These are phyloP conservation scores for Aureobasidium sp. DNA, from an alignment of 2,329 filamentous ascomycete species.

Conservation along the genomic window DNA sequence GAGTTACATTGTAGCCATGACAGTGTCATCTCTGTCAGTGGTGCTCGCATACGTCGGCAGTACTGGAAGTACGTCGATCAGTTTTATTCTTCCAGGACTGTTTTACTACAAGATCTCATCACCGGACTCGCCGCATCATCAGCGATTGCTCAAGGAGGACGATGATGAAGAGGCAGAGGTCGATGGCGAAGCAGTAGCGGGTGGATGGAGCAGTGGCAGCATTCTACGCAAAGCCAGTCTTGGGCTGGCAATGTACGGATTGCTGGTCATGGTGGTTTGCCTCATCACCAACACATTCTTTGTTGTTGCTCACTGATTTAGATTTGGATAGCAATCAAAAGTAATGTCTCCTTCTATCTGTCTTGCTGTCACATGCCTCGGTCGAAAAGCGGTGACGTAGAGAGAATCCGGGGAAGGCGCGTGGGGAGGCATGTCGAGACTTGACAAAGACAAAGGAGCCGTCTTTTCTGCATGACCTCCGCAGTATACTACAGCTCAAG, in stretches of 20 bases:
- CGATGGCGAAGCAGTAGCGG: constrained; percentile 26
- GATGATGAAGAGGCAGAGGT: constrained; percentile 65
- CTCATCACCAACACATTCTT: constrained; percentile 80
- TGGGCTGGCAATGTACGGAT: constrained; percentile 70
- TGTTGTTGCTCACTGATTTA: constrained; percentile 49
- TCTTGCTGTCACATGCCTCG: constrained; percentile 1
- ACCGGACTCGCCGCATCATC: constrained; percentile 77
- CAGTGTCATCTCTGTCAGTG: constrained; percentile 78
- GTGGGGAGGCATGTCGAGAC: not conserved
- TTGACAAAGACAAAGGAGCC: not conserved
- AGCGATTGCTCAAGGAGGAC: constrained; percentile 80
- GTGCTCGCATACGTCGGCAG: constrained; percentile 92
- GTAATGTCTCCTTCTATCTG: not conserved
- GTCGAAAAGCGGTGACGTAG: not conserved
- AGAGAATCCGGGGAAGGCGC: not conserved
- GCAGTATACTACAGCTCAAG: not conserved
- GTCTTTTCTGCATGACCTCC: not conserved
- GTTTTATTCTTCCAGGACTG: constrained; percentile 88
- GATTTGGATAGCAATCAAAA: not conserved
- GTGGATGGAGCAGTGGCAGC: constrained; percentile 33
- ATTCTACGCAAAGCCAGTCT: constrained; percentile 64
- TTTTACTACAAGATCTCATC: constrained; percentile 99
- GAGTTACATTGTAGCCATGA: constrained; percentile 82
- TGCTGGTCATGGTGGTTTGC: constrained; percentile 83
- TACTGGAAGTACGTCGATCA: constrained; percentile 90